A percentile compares a stretch with the other conserved stretches of the same genome.
phyloP scores from a whole-genome alignment of 768 basidiomycete species.

The Hypsizygus marmoreus region DNA sequence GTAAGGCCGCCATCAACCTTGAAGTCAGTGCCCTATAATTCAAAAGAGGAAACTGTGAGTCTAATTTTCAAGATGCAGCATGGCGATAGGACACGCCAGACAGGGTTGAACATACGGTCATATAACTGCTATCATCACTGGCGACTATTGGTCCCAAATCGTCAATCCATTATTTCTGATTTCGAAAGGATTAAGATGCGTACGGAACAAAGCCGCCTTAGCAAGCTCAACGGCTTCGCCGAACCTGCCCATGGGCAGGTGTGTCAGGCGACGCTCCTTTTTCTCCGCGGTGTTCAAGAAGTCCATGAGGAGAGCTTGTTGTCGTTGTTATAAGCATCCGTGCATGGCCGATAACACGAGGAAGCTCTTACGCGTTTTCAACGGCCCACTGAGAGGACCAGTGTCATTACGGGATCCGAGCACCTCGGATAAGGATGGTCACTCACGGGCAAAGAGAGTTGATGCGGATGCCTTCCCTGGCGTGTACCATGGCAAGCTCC shows the following conservation, averaged over 20 bases:
- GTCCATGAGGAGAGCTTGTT: conserved; percentile 91
- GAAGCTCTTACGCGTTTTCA: conserved; percentile 80
- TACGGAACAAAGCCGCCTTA: conserved; percentile 89
- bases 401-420: conserved; percentile 8
- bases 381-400: conserved; percentile 67
- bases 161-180: too few species aligned
- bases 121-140: conserved; percentile 93
- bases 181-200: conserved; percentile 45
- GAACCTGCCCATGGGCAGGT: conserved; percentile 96
- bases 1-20: conserved; percentile 94
- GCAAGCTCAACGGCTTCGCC: conserved; percentile 97
- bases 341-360: background rate
- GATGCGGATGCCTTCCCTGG: conserved; percentile 92
- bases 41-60: background rate
- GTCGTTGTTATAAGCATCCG: conserved; percentile 15
- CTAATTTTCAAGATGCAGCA: background rate
- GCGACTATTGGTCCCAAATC: conserved; percentile 54
- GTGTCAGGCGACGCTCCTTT: conserved; percentile 84
- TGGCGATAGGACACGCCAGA: background rate
- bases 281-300: conserved; percentile 97
- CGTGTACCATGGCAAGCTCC: conserved; percentile 97
- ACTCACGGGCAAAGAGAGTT: conserved; percentile 96
- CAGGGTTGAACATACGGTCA: conserved; percentile 65
- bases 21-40: conserved; percentile 82
- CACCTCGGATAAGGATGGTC: background rate